Evolutionary conservation across 306 rosid species (phyloP), one percentile per base, ranked within the genome.

Genomic region (Herpetospermum pedunculosum): DNA sequence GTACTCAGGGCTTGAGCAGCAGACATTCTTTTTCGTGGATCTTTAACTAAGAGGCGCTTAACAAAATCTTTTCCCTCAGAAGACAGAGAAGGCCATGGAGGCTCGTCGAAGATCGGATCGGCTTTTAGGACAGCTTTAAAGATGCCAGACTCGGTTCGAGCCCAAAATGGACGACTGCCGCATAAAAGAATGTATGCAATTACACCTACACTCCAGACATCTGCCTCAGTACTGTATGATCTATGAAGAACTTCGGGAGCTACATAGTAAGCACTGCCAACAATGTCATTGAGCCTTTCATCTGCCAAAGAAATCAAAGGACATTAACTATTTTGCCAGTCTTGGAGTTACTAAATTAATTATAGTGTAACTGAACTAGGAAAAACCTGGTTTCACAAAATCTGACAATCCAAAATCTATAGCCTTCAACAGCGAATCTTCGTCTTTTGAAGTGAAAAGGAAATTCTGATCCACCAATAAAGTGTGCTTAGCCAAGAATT

Each of bases 81-180:
- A 40, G 98, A 87, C 71, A 90, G 77, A 68, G 96, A 83, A 28
- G 98, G 97, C 98, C 98, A 93, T 50, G 98, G 98, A 53, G 82
- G 84, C 85, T 93, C 98, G 38, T 90, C 96, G 70, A 93, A 91
- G 81, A 75, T 80, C 35, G 96, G 98, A 77, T 87, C 97, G 44
- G 96, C 95, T 88, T 89, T 94, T 79, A 94, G 77, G 43, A 94
- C 99, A 25, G 95, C 83, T 28, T 90, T 92, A 79, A 94, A 94
- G 44, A 93, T 90, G 69, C 98, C 98, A n/a, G 98, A 93, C 77
- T 93, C 98, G 23, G 94, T 89, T 70, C 97, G 87, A 38, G 98
- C 94, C 98, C 98, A 93, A 84, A 93, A 93, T 48, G 98, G 98
- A 59, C 98, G 97, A 78, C 98, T 90, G 38, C 98, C 98, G 62